Evolutionary conservation across 306 rosid species (phyloP), one percentile per base, ranked within the genome.

Genomic region (Erythrophleum fordii): DNA sequence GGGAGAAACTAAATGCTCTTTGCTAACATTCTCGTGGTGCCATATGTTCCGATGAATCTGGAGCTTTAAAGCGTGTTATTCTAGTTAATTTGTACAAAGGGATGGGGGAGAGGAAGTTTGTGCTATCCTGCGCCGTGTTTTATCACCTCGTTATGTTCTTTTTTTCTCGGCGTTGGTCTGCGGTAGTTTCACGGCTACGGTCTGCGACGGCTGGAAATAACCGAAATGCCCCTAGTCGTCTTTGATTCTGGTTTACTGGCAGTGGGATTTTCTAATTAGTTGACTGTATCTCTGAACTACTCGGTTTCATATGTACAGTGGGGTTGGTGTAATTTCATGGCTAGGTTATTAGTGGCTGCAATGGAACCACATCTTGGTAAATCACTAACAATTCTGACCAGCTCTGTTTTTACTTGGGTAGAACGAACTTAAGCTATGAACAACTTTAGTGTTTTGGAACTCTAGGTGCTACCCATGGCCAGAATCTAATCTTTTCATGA

Each of bases 11-110:
- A 34, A n/a, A 14, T 37, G 61, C 3, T 28, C n/a, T 72, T 78
- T 80, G 83, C 80, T 81, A 88, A 75, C 52, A 41, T 77, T 76
- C 77, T 87, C 83, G 41, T 56, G 42, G 55, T 17, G 55, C 55
- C 20, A 16, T 48, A 16, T 48, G 55, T 48, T 48, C 2, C 64
- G 72, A 71, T 70, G 77, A 59, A 56, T 28, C 23, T 46, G 72
- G 60, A 7, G 26, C 11, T 20, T 25, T 53, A 2, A n/a, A 53
- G 28, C 28, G 16, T 45, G 41, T 2, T 42, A 52, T 26, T 82
- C 23, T n/a, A 17, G 62, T 51, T 25, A 14, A 26, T 48, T 72
- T 28, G 68, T 64, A 25, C 51, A 6, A 45, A 58, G 51, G 37
- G 35, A 39, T 26, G 28, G 17, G 77, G 28, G 71, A 5, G 78